These are phyloP conservation scores for Cytospora leucostoma DNA, from an alignment of 2,329 filamentous ascomycete species.

Conservation along the genomic window DNA sequence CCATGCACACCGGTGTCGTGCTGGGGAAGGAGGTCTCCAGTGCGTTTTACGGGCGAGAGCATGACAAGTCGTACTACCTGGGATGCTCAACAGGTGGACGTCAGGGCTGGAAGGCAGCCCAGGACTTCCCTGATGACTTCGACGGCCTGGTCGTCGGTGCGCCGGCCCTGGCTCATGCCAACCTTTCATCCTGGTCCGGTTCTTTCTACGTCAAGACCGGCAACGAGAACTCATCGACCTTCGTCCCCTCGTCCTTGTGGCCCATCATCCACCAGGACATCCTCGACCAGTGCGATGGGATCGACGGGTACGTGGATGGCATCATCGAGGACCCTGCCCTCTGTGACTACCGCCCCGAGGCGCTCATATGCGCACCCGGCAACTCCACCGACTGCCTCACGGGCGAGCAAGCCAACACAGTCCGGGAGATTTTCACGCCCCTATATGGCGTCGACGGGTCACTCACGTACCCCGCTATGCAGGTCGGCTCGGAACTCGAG, in stretches of 20 bases:
- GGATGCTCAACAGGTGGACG: constrained; percentile 62
- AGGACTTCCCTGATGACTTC: constrained; percentile 56
- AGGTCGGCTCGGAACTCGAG: constrained; percentile 49
- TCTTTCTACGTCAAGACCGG: constrained; percentile 50
- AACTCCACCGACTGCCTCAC: constrained; percentile 38
- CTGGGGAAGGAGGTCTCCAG: constrained; percentile 49
- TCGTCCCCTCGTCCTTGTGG: constrained; percentile 39
- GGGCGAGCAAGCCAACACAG: constrained; percentile 34
- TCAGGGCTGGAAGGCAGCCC: constrained; percentile 56
- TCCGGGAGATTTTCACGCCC: constrained; percentile 20
- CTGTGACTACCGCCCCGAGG: constrained; percentile 45
- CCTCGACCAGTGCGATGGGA: constrained; percentile 50
- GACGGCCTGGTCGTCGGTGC: constrained; percentile 56
- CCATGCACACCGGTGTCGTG: constrained; percentile 51
- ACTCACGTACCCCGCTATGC: constrained; percentile 51
- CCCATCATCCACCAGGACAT: constrained; percentile 46
- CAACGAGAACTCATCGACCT: constrained; percentile 42
- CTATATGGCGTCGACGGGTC: constrained; percentile 41
- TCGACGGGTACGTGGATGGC: constrained; percentile 51
- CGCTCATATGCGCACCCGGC: constrained; percentile 32
- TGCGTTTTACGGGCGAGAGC: constrained; percentile 48
- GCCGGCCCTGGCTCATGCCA: constrained; percentile 53
- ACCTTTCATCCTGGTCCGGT: constrained; percentile 47
- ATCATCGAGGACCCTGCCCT: constrained; percentile 50
- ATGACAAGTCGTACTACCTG: constrained; percentile 53